These are phyloP conservation scores for Mortierella sp. DNA, from an alignment of 371 early-diverging fungal genomes.

Conservation along the genomic window DNA sequence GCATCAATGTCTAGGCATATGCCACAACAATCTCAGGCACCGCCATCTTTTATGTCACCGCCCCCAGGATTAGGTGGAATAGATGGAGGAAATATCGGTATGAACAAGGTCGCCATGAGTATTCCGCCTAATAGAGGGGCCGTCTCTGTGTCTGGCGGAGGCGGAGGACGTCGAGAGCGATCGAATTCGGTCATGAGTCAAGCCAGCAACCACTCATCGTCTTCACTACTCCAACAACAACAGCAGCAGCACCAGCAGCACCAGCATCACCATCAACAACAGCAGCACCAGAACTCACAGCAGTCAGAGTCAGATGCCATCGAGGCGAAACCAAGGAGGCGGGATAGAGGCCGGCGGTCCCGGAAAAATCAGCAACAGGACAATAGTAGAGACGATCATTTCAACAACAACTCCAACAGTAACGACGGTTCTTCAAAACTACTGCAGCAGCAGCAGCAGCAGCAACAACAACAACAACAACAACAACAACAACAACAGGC, in stretches of 20 bases:
- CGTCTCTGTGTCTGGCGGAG: slow-evolving; percentile 3
- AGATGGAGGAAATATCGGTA: slow-evolving; percentile 1
- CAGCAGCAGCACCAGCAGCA: slow-evolving; percentile 13
- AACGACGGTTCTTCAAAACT: slow-evolving; percentile 26
- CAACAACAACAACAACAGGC: slow-evolving; percentile 26
- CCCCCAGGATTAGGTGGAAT: slow-evolving; percentile 26
- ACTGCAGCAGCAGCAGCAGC: slow-evolving; percentile 18
- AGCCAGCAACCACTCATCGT: neutral
- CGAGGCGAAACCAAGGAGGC: slow-evolving; percentile 30
- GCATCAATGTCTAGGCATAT: slow-evolving; percentile 6
- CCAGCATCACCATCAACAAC: slow-evolving; percentile 11
- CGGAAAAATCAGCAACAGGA: slow-evolving; percentile 10
- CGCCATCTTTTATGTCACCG: slow-evolving; percentile 2
- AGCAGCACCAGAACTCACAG: slow-evolving; percentile 15
- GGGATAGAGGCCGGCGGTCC: slow-evolving; percentile 27
- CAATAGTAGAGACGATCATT: slow-evolving; percentile 15
- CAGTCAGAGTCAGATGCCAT: slow-evolving; percentile 23
- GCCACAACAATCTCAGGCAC: slow-evolving; percentile 14
- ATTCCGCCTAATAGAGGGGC: slow-evolving; percentile 1
- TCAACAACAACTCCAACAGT: slow-evolving; percentile 27
- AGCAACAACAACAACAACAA: slow-evolving; percentile 16
- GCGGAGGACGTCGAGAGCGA: slow-evolving; percentile 18
- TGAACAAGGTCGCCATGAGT: neutral
- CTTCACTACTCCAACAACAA: slow-evolving; percentile 16
- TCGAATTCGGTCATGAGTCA: slow-evolving; percentile 16